Conservation (phyloP, 495 filamentous ascomycete species). For the Glonium stellatum region DNA sequence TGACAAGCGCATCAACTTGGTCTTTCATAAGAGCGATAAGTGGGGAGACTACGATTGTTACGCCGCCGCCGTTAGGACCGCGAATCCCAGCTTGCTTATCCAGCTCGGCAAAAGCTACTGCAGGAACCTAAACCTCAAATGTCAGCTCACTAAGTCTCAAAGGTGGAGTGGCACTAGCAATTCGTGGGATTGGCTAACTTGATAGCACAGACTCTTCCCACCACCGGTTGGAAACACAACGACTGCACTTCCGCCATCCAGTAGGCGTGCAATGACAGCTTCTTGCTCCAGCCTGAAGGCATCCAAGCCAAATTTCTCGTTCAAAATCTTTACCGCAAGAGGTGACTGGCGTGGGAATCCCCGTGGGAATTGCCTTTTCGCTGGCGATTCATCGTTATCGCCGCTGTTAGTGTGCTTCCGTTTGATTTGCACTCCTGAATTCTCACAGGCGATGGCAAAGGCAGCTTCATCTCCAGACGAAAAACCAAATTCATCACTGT, state of each 20-base stretch:
- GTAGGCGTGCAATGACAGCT: conserved; percentile 43
- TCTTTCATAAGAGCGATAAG: conserved; percentile 55
- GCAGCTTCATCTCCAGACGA: background rate
- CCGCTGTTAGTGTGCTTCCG: background rate
- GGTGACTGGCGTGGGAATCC: background rate
- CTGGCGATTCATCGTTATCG: background rate
- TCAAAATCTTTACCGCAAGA: conserved; percentile 26
- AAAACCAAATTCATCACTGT: background rate
- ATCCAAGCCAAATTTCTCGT: conserved; percentile 42
- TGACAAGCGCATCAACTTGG: conserved; percentile 47
- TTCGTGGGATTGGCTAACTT: conserved; percentile 33
- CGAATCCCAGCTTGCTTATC: conserved; percentile 33
- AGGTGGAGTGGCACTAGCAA: background rate
- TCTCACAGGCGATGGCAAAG: background rate
- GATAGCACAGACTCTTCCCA: conserved; percentile 53
- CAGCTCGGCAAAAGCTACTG: conserved; percentile 45
- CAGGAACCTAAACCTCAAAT: conserved; percentile 33
- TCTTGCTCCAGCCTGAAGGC: conserved; percentile 50
- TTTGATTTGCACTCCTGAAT: background rate
- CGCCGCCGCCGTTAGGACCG: conserved; percentile 32
- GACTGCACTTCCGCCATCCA: conserved; percentile 44
- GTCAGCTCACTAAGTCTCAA: background rate
- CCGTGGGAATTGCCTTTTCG: background rate
- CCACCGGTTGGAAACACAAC: conserved; percentile 56
- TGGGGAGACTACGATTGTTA: conserved; percentile 50